Conservation (phyloP, 768 basidiomycete species). For the Cystobasidium tubakii region DNA sequence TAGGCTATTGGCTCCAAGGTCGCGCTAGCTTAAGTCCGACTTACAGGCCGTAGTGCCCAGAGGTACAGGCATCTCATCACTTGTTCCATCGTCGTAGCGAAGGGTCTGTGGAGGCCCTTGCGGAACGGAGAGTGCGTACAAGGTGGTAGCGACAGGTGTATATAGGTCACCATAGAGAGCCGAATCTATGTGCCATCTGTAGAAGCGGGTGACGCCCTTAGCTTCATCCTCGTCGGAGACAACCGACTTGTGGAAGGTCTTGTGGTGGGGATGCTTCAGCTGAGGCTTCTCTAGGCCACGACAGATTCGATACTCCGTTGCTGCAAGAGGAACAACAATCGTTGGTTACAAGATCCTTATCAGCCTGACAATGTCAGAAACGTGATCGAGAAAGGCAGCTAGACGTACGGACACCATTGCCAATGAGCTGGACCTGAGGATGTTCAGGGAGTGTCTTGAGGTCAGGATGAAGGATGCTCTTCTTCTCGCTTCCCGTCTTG, state of each 20-base stretch:
- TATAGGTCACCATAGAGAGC: constrained; percentile 62
- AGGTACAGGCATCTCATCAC: constrained; percentile 73
- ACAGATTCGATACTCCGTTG: constrained; percentile 36
- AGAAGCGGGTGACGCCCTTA: constrained; percentile 76
- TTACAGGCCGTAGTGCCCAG: constrained; percentile 78
- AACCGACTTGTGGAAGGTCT: constrained; percentile 75
- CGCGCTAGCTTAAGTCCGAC: neutral
- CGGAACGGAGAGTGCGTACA: constrained; percentile 72
- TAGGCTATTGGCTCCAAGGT: no score
- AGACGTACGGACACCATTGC: constrained; percentile 59
- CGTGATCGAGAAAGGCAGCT: neutral
- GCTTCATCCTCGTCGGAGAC: constrained; percentile 69
- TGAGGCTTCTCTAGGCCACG: constrained; percentile 50
- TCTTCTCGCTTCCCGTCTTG: constrained; percentile 35
- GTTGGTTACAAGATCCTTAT: constrained; percentile 52
- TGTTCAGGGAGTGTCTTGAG: constrained; percentile 83
- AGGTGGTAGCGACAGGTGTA: constrained; percentile 70
- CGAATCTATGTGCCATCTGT: constrained; percentile 85
- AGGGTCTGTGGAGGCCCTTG: constrained; percentile 57
- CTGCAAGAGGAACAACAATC: constrained; percentile 24
- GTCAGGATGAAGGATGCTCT: constrained; percentile 59
- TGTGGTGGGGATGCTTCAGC: constrained; percentile 79
- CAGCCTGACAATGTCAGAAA: neutral
- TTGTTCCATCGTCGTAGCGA: constrained; percentile 62
- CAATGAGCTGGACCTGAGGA: constrained; percentile 86